phyloP scores from a whole-genome alignment of 163 green algal genomes.

The Chlorella variabilis region DNA sequence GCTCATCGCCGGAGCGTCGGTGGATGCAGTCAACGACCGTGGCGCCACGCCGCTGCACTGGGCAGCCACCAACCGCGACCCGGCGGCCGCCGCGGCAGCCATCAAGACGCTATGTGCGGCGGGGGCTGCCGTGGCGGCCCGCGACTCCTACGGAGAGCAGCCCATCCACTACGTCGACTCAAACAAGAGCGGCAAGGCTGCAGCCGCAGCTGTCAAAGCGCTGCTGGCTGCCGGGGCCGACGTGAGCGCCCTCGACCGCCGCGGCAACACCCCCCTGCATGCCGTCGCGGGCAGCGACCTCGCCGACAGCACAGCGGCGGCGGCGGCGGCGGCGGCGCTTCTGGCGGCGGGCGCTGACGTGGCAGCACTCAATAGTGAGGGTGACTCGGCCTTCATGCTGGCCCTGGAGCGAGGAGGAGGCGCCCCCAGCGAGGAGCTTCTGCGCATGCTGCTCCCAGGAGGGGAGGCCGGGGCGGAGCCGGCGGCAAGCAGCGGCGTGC shows the following conservation, averaged over 20 bases:
- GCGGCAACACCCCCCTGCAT: slow-evolving; percentile 17
- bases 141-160: background rate
- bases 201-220: background rate
- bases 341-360: background rate
- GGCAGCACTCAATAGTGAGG: background rate
- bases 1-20: background rate
- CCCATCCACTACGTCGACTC: slow-evolving; percentile 19
- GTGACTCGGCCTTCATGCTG: slow-evolving; percentile 5
- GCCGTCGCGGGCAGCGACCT: background rate
- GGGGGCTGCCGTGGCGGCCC: background rate
- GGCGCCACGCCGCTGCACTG: slow-evolving; percentile 26
- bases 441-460: background rate
- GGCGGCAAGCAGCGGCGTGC: background rate
- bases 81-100: background rate
- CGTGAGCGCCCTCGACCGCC: background rate
- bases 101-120: background rate
- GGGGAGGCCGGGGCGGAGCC: background rate
- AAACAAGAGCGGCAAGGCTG: slow-evolving; percentile 6
- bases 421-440: background rate
- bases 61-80: slow-evolving; percentile 25
- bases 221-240: slow-evolving; percentile 5
- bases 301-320: background rate
- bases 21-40: background rate
- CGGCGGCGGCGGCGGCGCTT: background rate
- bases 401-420: slow-evolving; percentile 1